phyloP scores from a whole-genome alignment of 352 stramenopile species.

The Phytophthora idaei region DNA sequence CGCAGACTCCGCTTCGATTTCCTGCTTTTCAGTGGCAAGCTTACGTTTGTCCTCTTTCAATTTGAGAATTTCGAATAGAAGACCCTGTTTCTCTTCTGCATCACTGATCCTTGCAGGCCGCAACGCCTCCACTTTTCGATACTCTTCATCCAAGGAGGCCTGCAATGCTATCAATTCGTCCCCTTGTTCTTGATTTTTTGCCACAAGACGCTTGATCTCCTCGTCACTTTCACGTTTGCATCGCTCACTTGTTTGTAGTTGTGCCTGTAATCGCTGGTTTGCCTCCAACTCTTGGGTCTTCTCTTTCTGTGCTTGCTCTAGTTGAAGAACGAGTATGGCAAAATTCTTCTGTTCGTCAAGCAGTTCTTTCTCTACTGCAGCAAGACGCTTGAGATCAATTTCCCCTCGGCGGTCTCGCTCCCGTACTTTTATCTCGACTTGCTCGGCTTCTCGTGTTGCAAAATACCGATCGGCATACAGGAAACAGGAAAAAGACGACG shows the following conservation, averaged over 20 bases:
- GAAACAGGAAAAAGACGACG: constrained; percentile 48
- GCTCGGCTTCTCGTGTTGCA: constrained; percentile 21
- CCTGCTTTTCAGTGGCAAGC: constrained; percentile 38
- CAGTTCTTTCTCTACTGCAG: constrained; percentile 65
- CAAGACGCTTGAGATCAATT: constrained; percentile 58
- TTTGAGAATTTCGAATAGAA: constrained; percentile 54
- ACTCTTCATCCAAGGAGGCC: constrained; percentile 48
- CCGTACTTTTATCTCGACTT: constrained; percentile 32
- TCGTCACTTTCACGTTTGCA: constrained; percentile 14
- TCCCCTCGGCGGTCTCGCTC: constrained; percentile 37
- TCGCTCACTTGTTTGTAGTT: constrained; percentile 13
- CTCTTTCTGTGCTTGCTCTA: constrained; percentile 53
- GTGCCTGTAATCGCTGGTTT: constrained; percentile 2
- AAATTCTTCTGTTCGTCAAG: constrained; percentile 78
- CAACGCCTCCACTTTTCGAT: constrained; percentile 29
- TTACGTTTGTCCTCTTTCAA: constrained; percentile 52
- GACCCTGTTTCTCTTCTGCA: constrained; percentile 47
- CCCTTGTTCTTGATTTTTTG: constrained; percentile 57
- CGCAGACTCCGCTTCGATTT: constrained; percentile 27
- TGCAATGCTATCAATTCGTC: constrained; percentile 55
- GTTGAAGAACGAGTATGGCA: constrained; percentile 60
- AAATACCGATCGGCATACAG: constrained; percentile 62
- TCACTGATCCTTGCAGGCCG: constrained; percentile 31
- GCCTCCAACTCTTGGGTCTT: constrained; percentile 3
- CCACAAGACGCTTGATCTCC: constrained; percentile 10